These are phyloP conservation scores for Rhodamnia rubescens DNA, from an alignment of 345 rosid genomes.

Conservation along the genomic window DNA sequence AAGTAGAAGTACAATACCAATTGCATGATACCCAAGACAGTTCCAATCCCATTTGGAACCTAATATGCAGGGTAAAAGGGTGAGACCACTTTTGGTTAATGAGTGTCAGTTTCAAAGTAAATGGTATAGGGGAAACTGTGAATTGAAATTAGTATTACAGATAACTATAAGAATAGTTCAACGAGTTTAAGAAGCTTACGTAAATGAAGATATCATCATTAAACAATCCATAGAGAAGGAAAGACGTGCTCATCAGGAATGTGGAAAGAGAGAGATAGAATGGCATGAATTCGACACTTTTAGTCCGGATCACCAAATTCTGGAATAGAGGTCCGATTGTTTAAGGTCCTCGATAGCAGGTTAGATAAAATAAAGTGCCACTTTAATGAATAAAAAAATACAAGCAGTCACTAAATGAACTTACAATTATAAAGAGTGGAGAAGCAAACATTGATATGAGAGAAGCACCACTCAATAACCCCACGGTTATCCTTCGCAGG, in stretches of 20 bases:
- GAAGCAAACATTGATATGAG: constrained; percentile 88
- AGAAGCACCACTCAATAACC: constrained; percentile 52
- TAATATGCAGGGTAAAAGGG: constrained; percentile 13
- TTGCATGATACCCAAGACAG: constrained; percentile 58
- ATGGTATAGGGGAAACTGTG: background rate
- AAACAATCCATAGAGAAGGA: constrained; percentile 55
- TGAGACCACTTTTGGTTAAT: background rate
- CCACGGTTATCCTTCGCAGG: constrained; percentile 41
- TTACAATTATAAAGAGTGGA: constrained; percentile 72
- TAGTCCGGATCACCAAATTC: constrained; percentile 68
- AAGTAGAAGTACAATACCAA: constrained; percentile 49
- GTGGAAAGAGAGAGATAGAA: constrained; percentile 74
- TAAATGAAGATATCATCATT: constrained; percentile 57
- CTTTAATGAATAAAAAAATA: background rate
- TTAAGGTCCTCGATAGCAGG: background rate
- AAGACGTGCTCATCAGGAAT: constrained; percentile 72
- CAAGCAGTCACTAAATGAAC: constrained; percentile 7
- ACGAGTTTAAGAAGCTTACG: constrained; percentile 29
- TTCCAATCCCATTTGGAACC: constrained; percentile 80
- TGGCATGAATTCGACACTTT: constrained; percentile 87
- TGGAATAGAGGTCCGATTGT: constrained; percentile 4
- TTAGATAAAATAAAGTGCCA: background rate
- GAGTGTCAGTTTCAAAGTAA: background rate
- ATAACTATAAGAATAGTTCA: background rate
- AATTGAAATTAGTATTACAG: background rate